A percentile compares a stretch with the other conserved stretches of the same genome.
These are phyloP conservation scores for Spathaspora sp. DNA, from an alignment of 805 yeast species.

Conservation along the genomic window DNA sequence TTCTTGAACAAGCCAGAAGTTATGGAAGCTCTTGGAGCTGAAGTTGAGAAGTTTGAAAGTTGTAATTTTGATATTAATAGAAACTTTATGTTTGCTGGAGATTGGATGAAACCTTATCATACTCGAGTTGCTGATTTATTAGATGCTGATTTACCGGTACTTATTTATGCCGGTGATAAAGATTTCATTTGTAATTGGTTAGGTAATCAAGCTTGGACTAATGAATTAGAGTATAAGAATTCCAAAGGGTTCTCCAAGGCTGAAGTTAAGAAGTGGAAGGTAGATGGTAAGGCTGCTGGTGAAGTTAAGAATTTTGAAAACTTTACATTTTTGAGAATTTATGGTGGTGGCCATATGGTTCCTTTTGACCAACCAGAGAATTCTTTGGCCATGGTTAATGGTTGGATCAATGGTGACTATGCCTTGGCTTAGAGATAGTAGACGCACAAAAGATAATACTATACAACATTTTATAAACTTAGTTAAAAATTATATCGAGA, in stretches of 20 bases:
- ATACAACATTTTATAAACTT: too few species aligned
- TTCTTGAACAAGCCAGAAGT: conserved; percentile 78
- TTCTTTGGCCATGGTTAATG: conserved; percentile 76
- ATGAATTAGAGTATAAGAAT: conserved; percentile 63
- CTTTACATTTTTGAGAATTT: conserved; percentile 80
- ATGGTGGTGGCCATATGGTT: conserved; percentile 94
- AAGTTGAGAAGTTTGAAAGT: conserved; percentile 70
- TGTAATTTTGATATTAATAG: conserved; percentile 78
- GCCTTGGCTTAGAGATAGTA: not conserved
- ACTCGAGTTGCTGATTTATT: conserved; percentile 59
- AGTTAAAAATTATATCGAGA: too few species aligned
- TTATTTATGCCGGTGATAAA: conserved; percentile 92
- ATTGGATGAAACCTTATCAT: conserved; percentile 82
- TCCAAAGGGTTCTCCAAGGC: conserved; percentile 42
- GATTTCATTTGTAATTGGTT: conserved; percentile 93
- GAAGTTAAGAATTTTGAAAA: conserved; percentile 68
- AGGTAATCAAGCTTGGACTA: conserved; percentile 83
- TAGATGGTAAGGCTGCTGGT: conserved; percentile 49
- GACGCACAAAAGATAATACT: not conserved
- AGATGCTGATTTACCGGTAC: conserved; percentile 69
- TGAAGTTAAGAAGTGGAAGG: conserved; percentile 42
- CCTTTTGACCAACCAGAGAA: conserved; percentile 84
- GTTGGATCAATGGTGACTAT: conserved; percentile 75
- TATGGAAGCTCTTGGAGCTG: conserved; percentile 82
- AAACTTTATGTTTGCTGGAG: conserved; percentile 83